Evolutionary conservation across 2,329 filamentous ascomycete genomes (phyloP).

Genomic region (Sarocladium strictum): DNA sequence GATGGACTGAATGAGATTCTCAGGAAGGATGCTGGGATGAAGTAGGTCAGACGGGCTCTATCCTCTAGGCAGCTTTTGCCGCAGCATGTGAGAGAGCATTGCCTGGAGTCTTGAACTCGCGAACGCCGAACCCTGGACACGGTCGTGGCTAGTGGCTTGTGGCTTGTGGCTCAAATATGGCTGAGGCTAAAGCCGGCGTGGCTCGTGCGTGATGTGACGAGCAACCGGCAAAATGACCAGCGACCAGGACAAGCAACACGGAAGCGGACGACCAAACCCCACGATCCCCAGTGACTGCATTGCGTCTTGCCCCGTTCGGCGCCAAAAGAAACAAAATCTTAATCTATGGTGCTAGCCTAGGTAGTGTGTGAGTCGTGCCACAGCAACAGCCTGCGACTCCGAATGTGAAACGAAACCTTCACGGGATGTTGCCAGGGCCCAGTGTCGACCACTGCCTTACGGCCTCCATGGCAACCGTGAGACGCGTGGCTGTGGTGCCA

Average conservation of each 20-base stretch:
- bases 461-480: neutral
- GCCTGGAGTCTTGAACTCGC: too few species aligned
- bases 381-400: neutral
- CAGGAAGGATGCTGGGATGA: constrained; percentile 15
- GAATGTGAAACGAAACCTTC: neutral
- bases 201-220: constrained; percentile 3
- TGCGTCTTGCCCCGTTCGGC: neutral
- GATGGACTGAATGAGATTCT: constrained; percentile 45
- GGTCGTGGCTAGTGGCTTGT: too few species aligned
- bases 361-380: neutral
- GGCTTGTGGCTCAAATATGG: neutral
- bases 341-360: too few species aligned
- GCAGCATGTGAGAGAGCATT: too few species aligned
- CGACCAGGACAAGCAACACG: neutral
- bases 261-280: neutral
- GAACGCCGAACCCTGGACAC: too few species aligned
- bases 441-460: neutral
- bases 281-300: neutral
- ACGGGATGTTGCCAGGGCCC: neutral
- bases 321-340: neutral
- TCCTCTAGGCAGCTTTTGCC: too few species aligned
- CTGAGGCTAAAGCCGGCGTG: neutral
- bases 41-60: neutral
- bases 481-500: neutral
- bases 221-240: neutral